A percentile compares a stretch with the other conserved stretches of the same genome.
phyloP scores from a whole-genome alignment of 106 monocot genomes.

The Triglochin maritima region DNA sequence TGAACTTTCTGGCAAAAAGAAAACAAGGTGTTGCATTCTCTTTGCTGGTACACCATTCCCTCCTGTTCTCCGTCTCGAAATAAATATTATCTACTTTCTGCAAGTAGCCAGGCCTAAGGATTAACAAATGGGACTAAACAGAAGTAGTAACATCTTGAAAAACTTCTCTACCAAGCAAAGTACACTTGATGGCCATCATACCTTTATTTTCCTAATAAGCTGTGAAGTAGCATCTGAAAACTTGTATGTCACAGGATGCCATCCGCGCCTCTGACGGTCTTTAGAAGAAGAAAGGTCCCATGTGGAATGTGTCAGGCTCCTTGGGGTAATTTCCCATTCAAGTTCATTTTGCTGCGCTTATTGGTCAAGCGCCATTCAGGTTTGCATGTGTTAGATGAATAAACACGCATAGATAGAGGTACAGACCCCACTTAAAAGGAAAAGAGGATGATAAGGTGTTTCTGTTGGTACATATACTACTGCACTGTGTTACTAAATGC shows the following conservation, averaged over 20 bases:
- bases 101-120: neutral
- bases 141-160: constrained; percentile 1
- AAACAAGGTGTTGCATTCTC: constrained; percentile 32
- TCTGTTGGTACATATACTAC: neutral
- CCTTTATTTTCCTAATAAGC: constrained; percentile 76
- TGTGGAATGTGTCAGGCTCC: constrained; percentile 69
- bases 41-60: constrained; percentile 80
- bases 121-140: neutral
- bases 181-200: constrained; percentile 3
- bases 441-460: too few species aligned
- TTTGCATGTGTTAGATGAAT: neutral
- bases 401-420: neutral
- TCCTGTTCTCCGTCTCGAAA: constrained; percentile 86
- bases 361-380: neutral
- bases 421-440: too few species aligned
- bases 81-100: constrained; percentile 81
- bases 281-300: constrained; percentile 83
- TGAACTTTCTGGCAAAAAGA: constrained; percentile 42
- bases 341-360: constrained; percentile 49
- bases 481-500: neutral
- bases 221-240: constrained; percentile 64
- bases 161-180: neutral
- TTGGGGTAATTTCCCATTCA: constrained; percentile 76
- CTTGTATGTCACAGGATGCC: constrained; percentile 94
- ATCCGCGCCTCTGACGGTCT: constrained; percentile 70